Evolutionary conservation across 345 rosid genomes (phyloP), one percentile per base, ranked within the genome.

Genomic region (Conringia planisiliqua): DNA sequence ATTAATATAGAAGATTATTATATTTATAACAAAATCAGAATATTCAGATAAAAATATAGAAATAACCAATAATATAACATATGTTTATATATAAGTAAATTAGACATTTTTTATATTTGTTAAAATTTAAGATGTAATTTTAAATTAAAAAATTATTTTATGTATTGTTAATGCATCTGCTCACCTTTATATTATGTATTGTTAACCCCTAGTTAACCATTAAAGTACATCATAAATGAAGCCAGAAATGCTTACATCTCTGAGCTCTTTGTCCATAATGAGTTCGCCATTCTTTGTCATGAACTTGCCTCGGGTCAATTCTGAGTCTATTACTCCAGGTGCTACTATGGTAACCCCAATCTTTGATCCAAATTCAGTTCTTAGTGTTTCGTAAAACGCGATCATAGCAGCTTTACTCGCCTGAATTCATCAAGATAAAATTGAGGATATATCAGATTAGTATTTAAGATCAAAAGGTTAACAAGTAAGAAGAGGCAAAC

Each of bases 391-490:
- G 39, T 72, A 84, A 7, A 84, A 76, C 62, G 81, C 78, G 17
- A 81, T 80, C 10, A 80, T 54, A 6, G 90, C 88, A 7, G 88
- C 89, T 80, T 88, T 81, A 69, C 88, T 86, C 26, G 89, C 89
- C 86, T 88, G 70, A 22, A 54, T 20, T 32, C 43, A 51, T 42
- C 11, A 32, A 16, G 2, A 50, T 14, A 66, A 3, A 10, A 6
- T 44, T 11, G 56, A 72, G 20, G 12, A 51, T 40, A 33, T 44
- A n/a, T 22, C 17, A 62, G 24, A 57, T 44, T 9, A 47, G 27
- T 56, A 12, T 58, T 33, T 35, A 24, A 58, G 62, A 64, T n/a
- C 7, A 65, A n/a, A 27, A 5, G 20, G 60, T 52, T 36, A 29
- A 40, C 42, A 43, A 22, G 29, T 40, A 35, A 66, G 5, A 2